Evolutionary conservation across 2,329 filamentous ascomycete genomes (phyloP).

Genomic region (Calcarisporium arbuscula): DNA sequence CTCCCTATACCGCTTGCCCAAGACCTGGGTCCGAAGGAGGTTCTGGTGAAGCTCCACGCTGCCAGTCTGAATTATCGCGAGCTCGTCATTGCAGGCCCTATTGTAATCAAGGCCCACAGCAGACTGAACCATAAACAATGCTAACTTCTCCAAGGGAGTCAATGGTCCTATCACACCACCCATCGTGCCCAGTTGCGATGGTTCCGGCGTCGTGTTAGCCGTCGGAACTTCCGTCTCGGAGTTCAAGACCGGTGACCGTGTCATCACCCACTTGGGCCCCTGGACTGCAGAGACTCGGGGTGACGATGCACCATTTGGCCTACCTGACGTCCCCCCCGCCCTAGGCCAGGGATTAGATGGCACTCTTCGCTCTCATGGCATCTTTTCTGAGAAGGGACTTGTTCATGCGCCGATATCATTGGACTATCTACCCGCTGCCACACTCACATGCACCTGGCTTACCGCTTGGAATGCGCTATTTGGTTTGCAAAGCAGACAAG

Average conservation of each 20-base stretch:
- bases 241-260: slow-evolving; percentile 46
- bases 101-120: no score
- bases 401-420: slow-evolving; percentile 55
- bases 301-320: no score
- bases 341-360: slow-evolving; percentile 66
- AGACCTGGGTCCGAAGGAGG: no score
- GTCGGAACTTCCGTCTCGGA: slow-evolving; percentile 42
- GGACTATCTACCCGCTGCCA: slow-evolving; percentile 45
- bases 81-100: no score
- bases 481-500: slow-evolving; percentile 42
- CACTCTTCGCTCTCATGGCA: slow-evolving; percentile 58
- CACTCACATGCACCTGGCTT: slow-evolving; percentile 53
- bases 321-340: slow-evolving; percentile 34
- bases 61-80: no score
- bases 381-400: slow-evolving; percentile 62
- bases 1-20: no score
- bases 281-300: slow-evolving; percentile 33
- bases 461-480: slow-evolving; percentile 63
- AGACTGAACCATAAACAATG: no score
- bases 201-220: slow-evolving; percentile 46
- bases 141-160: no score
- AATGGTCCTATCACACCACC: no score
- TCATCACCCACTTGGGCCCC: slow-evolving; percentile 44
- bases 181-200: slow-evolving; percentile 46
- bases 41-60: no score